Evolutionary conservation across 257 asterid genomes (phyloP), one percentile per base, ranked within the genome.

Genomic region (Voacanga thouarsii): DNA sequence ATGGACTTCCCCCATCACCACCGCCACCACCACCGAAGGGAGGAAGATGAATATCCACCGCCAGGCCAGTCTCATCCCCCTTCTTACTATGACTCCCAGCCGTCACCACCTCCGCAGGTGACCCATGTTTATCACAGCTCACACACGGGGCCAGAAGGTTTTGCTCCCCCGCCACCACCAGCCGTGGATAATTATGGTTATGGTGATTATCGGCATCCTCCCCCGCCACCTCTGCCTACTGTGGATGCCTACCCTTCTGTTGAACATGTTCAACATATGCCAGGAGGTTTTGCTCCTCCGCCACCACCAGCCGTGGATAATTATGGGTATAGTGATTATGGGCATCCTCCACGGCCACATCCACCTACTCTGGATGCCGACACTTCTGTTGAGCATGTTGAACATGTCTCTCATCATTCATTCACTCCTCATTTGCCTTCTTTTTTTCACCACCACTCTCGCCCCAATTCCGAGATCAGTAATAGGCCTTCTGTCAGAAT

Each of bases 401-500:
- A 74, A 66, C 85, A 82, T 71, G 71, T 71, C 77, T 78, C 85
- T 59, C 74, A 82, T 67, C 79, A 85, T 41, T 56, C 82, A 49
- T 56, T 59, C 12, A 81, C 26, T 56, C 84, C 82, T 72, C 80
- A 39, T 39, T 47, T 50, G 56, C 87, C 78, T 41, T 75, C 88
- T 56, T 80, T 85, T 50, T 19, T 79, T 44, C 89, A 89, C 60
- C 86, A 81, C 26, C 77, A 66, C 6, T 83, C 87, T 69, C 80
- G 76, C 19, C 86, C 77, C 47, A 74, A 71, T 15, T 51, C 60
- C 1, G 87, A 86, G 75, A 30, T 86, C 72, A 49, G 77, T 7
- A 80, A 82, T 33, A 88, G 77, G 47, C 94, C 96, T n/a, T 67
- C 96, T 24, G 90, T 94, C 19, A 89, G 87, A 90, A 83, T 94